phyloP scores from a whole-genome alignment of 2,329 filamentous ascomycete species.

The Thielaviopsis cerberus region DNA sequence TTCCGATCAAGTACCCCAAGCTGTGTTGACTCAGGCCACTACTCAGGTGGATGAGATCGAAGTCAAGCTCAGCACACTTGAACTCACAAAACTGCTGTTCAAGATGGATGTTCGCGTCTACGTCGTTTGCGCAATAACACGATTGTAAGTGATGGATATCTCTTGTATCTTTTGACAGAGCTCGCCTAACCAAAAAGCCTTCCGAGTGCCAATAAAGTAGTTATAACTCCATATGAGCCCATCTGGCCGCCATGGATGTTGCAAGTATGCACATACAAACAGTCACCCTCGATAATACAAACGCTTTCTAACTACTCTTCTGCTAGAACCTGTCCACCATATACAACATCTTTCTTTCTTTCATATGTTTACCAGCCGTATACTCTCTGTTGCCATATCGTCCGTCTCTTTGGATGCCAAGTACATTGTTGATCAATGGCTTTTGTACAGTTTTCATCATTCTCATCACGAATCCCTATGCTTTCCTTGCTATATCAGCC shows the following conservation, averaged over 20 bases:
- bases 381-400: not conserved
- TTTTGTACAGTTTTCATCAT: not conserved
- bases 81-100: not conserved
- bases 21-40: not conserved
- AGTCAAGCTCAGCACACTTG: not conserved
- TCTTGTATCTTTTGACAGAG: not conserved
- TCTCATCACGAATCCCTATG: not conserved
- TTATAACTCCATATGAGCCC: not conserved
- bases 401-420: not conserved
- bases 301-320: not conserved
- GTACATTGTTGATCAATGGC: not conserved
- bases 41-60: not conserved
- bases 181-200: no score
- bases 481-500: not conserved
- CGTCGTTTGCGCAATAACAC: not conserved
- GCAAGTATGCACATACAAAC: not conserved
- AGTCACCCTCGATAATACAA: not conserved
- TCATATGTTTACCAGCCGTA: not conserved
- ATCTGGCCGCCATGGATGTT: not conserved
- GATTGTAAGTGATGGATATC: not conserved
- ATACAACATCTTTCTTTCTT: not conserved
- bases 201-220: not conserved
- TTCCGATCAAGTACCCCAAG: not conserved
- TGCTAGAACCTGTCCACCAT: not conserved
- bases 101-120: not conserved